phyloP scores from a whole-genome alignment of 805 yeast species.

The Wickerhamomyces ciferrii region DNA sequence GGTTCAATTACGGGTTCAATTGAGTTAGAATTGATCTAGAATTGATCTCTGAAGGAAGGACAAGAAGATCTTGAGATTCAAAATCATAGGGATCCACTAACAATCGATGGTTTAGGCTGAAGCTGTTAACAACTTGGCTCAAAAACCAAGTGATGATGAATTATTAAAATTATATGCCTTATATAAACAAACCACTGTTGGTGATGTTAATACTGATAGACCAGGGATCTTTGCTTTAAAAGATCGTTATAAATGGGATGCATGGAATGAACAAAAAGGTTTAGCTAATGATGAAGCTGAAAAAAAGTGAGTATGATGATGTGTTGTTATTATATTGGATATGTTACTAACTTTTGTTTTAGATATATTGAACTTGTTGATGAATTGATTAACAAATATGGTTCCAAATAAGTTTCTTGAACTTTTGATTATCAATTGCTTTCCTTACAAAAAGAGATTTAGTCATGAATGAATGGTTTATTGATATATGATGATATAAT shows the following conservation, averaged over 20 bases:
- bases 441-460: too few relatives aligned
- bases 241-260: conserved; percentile 97
- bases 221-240: conserved; percentile 92
- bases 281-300: conserved; percentile 88
- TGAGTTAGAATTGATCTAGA: too few relatives aligned
- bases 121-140: conserved; percentile 68
- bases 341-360: not conserved
- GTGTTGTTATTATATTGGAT: too few relatives aligned
- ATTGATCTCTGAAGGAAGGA: too few relatives aligned
- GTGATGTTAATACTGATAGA: conserved; percentile 83
- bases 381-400: conserved; percentile 52
- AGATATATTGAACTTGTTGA: conserved; percentile 62
- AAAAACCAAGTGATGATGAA: conserved; percentile 84
- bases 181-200: conserved; percentile 95
- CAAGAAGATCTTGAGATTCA: too few relatives aligned
- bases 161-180: conserved; percentile 83
- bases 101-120: conserved; percentile 51
- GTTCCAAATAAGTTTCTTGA: conserved; percentile 15
- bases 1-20: not conserved
- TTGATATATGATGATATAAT: too few relatives aligned
- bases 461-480: not conserved
- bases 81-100: too few relatives aligned
- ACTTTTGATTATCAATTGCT: too few relatives aligned
- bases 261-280: conserved; percentile 90
- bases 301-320: conserved; percentile 36